Evolutionary conservation across 2,329 filamentous ascomycete species (phyloP).

Genomic region (Phyllosticta paracitricarpa): DNA sequence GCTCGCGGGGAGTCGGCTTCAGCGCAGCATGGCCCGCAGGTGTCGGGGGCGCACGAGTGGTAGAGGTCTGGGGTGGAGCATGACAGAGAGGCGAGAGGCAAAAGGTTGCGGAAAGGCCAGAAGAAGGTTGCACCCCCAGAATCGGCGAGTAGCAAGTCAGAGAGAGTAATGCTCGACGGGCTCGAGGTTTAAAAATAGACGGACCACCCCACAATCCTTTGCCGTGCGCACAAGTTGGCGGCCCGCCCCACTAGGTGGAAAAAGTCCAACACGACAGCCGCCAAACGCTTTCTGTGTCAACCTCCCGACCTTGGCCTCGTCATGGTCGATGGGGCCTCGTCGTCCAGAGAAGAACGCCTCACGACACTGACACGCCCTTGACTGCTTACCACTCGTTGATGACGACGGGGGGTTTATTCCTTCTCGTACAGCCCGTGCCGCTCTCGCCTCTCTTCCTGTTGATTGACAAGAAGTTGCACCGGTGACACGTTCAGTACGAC

Average conservation of each 20-base stretch:
- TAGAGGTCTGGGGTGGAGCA: background rate
- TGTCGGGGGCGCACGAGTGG: background rate
- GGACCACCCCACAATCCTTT: background rate
- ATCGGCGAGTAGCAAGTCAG: background rate
- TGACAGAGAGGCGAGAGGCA: constrained; percentile 1
- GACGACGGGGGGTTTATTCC: too few species aligned
- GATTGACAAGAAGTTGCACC: too few species aligned
- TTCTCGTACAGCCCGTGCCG: too few species aligned
- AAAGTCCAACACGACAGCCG: background rate
- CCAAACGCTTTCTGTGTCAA: background rate
- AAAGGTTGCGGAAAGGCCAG: background rate
- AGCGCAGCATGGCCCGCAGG: constrained; percentile 1
- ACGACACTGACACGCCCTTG: background rate
- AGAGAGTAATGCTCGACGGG: background rate
- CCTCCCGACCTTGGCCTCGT: background rate
- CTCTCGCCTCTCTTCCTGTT: too few species aligned
- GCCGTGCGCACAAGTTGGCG: background rate
- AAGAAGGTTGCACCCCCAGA: background rate
- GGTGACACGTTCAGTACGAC: too few species aligned
- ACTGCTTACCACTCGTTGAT: too few species aligned
- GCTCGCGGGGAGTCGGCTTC: background rate
- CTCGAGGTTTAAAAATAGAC: background rate
- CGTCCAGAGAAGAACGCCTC: background rate
- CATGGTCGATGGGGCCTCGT: background rate
- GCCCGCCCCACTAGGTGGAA: background rate